phyloP scores from a whole-genome alignment of 208 protist genomes.

The Novymonas esmeraldas region DNA sequence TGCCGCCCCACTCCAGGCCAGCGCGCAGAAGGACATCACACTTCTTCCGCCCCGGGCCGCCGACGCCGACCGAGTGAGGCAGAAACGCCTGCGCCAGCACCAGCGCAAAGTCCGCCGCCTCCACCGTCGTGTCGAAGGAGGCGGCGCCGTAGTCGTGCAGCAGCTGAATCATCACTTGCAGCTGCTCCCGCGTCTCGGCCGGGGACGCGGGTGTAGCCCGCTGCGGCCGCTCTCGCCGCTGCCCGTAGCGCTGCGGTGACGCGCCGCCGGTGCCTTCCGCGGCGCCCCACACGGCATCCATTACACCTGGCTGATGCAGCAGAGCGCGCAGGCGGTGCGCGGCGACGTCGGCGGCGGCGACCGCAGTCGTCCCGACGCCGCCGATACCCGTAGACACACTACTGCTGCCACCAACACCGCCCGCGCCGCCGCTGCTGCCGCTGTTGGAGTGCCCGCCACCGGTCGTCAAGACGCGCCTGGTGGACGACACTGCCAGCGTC shows the following conservation, averaged over 20 bases:
- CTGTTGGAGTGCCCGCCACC: slow-evolving; percentile 1
- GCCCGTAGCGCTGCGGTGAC: neutral
- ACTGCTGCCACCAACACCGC: neutral
- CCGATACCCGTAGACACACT: neutral
- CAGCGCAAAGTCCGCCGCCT: slow-evolving; percentile 57
- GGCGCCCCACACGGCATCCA: slow-evolving; percentile 32
- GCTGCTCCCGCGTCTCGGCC: slow-evolving; percentile 10
- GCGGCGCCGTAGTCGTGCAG: slow-evolving; percentile 45
- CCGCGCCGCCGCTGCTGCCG: slow-evolving; percentile 2
- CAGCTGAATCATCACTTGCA: slow-evolving; percentile 22
- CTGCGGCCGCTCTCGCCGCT: slow-evolving; percentile 9
- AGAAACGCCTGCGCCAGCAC: slow-evolving; percentile 58
- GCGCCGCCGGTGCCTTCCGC: slow-evolving; percentile 2
- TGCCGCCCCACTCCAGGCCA: slow-evolving; percentile 34
- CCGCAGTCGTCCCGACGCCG: slow-evolving; percentile 6
- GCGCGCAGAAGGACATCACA: slow-evolving; percentile 25
- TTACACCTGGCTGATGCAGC: slow-evolving; percentile 16
- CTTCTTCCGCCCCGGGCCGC: neutral
- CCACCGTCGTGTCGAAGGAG: slow-evolving; percentile 62
- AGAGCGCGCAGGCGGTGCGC: slow-evolving; percentile 21
- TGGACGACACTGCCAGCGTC: slow-evolving; percentile 57
- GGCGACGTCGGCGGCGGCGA: slow-evolving; percentile 25
- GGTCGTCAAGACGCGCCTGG: slow-evolving; percentile 44
- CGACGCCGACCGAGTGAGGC: slow-evolving; percentile 26
- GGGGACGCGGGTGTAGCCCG: neutral